Percentiles rank a stretch among this genome's conserved stretches.
Evolutionary conservation across 306 rosid species (phyloP).

Genomic region (Myrica gale): DNA sequence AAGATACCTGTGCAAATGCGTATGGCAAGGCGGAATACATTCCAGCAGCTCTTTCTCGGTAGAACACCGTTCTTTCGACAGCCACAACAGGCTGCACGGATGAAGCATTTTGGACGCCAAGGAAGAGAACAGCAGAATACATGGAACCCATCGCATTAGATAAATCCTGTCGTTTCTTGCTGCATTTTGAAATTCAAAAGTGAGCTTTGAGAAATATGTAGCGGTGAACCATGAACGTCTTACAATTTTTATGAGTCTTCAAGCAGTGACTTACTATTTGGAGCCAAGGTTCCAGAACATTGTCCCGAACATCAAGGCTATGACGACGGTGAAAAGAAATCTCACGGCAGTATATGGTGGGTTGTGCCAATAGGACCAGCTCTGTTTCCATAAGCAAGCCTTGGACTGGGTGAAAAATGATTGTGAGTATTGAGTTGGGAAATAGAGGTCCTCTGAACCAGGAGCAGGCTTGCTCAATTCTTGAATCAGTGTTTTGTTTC

Average conservation of each 20-base stretch:
- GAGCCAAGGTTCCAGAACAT: slow-evolving; percentile 51
- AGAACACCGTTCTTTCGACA: slow-evolving; percentile 49
- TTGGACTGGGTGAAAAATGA: slow-evolving; percentile 32
- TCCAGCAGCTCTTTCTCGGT: slow-evolving; percentile 51
- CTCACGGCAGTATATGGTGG: slow-evolving; percentile 40
- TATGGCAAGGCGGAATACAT: slow-evolving; percentile 42
- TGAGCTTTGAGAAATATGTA: no score
- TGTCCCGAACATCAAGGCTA: slow-evolving; percentile 41
- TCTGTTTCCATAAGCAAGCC: slow-evolving; percentile 53
- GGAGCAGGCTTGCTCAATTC: slow-evolving; percentile 38
- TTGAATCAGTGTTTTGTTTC: slow-evolving; percentile 36
- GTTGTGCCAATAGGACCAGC: slow-evolving; percentile 47
- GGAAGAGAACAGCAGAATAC: slow-evolving; percentile 39
- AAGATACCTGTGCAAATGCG: slow-evolving; percentile 40
- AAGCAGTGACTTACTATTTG: slow-evolving; percentile 30
- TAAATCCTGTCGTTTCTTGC: slow-evolving; percentile 34
- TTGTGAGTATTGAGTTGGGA: slow-evolving; percentile 32
- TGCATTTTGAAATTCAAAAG: slow-evolving; percentile 3
- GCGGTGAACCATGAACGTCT: not conserved
- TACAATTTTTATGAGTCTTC: not conserved
- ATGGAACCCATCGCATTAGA: slow-evolving; percentile 49
- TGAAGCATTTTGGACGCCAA: slow-evolving; percentile 42
- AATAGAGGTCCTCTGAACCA: slow-evolving; percentile 34
- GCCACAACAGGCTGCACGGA: slow-evolving; percentile 49
- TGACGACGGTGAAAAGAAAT: slow-evolving; percentile 29